phyloP scores from a whole-genome alignment of 2,329 filamentous ascomycete genomes.

The Fusarium sublunatum region DNA sequence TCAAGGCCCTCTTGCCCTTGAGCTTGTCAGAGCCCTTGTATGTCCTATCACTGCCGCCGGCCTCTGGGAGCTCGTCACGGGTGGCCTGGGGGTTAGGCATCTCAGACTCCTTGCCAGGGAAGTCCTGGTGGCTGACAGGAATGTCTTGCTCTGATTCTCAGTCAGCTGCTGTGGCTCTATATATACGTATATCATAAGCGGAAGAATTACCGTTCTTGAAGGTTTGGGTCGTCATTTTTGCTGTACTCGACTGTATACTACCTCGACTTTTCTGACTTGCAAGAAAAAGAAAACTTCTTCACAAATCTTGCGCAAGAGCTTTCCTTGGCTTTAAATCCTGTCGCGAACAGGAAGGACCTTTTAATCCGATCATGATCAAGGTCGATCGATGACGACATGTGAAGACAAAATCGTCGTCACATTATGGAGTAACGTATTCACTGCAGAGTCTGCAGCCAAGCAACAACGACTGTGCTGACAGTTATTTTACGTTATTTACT shows the following conservation, averaged over 20 bases:
- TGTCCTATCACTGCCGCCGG: conserved; percentile 73
- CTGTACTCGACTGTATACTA: background rate
- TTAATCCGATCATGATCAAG: conserved; percentile 36
- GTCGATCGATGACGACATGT: conserved; percentile 45
- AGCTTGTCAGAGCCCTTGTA: conserved; percentile 84
- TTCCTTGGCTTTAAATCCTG: conserved; percentile 23
- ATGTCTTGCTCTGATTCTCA: conserved; percentile 52
- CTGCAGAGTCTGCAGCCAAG: conserved; percentile 14
- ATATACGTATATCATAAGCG: background rate
- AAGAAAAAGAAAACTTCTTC: background rate
- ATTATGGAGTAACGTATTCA: conserved; percentile 19
- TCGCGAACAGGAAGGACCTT: conserved; percentile 21
- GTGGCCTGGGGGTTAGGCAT: conserved; percentile 60
- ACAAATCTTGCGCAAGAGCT: background rate
- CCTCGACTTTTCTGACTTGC: background rate
- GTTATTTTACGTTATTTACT: background rate
- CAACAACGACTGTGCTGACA: conserved; percentile 9
- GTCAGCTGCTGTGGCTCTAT: conserved; percentile 3
- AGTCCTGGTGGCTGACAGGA: conserved; percentile 46
- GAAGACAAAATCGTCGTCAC: conserved; percentile 34
- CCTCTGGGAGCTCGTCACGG: conserved; percentile 73
- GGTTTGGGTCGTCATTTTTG: conserved; percentile 40
- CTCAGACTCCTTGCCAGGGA: conserved; percentile 45
- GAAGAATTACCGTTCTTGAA: conserved; percentile 37
- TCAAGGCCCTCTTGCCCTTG: conserved; percentile 78